Conservation (phyloP, 2,329 filamentous ascomycete species). For the Trichoderma sp. region DNA sequence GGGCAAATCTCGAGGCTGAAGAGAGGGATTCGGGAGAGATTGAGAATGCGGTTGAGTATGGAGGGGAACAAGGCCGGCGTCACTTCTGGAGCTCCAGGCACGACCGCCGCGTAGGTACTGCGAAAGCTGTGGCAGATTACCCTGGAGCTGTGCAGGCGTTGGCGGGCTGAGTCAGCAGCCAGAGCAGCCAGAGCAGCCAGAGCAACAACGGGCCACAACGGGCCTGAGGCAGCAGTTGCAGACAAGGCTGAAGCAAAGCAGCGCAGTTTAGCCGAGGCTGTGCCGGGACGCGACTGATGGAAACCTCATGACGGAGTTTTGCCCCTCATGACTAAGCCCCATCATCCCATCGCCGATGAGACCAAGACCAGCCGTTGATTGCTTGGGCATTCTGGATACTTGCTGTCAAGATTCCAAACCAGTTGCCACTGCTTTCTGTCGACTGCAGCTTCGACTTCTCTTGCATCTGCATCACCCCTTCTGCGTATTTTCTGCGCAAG, state of each 20-base stretch:
- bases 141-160: slow-evolving; percentile 1
- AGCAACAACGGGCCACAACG: too few relatives aligned
- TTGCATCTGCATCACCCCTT: background rate
- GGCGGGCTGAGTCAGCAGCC: background rate
- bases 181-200: background rate
- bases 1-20: background rate
- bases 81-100: slow-evolving; percentile 44
- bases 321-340: slow-evolving; percentile 17
- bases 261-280: background rate
- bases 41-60: background rate
- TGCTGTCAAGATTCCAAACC: background rate
- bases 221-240: slow-evolving; percentile 27
- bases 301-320: background rate
- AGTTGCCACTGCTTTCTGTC: background rate
- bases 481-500: background rate
- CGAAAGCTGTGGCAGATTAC: slow-evolving; percentile 20
- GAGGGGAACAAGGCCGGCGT: slow-evolving; percentile 16
- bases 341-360: background rate
- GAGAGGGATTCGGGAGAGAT: background rate
- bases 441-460: background rate
- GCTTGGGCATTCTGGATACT: slow-evolving; percentile 3
- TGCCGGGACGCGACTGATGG: background rate
- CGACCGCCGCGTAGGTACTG: slow-evolving; percentile 33
- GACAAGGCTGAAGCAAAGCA: slow-evolving; percentile 6
- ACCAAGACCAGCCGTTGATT: background rate